These are phyloP conservation scores for Penicillium sp. DNA, from an alignment of 2,329 filamentous ascomycete species.

Conservation along the genomic window DNA sequence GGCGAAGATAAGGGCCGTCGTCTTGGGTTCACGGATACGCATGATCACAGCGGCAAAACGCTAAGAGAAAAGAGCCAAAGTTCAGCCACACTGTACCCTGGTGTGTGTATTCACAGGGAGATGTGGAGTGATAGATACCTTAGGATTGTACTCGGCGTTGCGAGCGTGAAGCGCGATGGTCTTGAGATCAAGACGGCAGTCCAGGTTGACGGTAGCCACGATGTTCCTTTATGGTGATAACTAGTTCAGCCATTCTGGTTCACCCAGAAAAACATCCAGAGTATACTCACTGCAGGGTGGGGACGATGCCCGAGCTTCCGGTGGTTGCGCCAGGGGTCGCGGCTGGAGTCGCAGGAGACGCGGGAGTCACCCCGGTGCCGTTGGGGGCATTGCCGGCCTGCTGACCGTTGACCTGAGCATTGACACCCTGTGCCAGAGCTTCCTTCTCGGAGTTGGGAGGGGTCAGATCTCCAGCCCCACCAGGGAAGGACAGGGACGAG, in stretches of 20 bases:
- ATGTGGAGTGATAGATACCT: conserved; percentile 63
- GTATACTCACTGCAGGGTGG: conserved; percentile 93
- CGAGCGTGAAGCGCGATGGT: conserved; percentile 97
- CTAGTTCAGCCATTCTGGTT: conserved; percentile 54
- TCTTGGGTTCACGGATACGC: conserved; percentile 99
- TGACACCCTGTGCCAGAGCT: conserved; percentile 44
- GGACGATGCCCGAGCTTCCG: conserved; percentile 85
- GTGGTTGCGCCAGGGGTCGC: conserved; percentile 83
- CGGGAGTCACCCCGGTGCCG: conserved; percentile 80
- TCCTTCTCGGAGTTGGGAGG: conserved; percentile 75
- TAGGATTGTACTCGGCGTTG: conserved; percentile 98
- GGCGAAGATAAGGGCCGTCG: conserved; percentile 95
- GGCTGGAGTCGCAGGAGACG: conserved; percentile 68
- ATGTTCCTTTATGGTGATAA: conserved; percentile 73
- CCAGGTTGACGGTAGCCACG: conserved; percentile 96
- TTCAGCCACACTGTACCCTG: conserved; percentile 49
- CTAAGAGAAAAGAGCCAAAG: conserved; percentile 54
- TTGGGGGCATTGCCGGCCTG: conserved; percentile 62
- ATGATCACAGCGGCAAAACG: conserved; percentile 99
- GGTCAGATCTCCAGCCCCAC: conserved; percentile 78
- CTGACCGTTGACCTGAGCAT: conserved; percentile 50
- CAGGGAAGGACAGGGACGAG: conserved; percentile 88
- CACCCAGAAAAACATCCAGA: conserved; percentile 45
- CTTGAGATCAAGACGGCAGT: conserved; percentile 96
- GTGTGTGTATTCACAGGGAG: conserved; percentile 31